A percentile compares a stretch with the other conserved stretches of the same genome.
phyloP scores from a whole-genome alignment of 805 yeast species.

The Millerozyma acaciae region DNA sequence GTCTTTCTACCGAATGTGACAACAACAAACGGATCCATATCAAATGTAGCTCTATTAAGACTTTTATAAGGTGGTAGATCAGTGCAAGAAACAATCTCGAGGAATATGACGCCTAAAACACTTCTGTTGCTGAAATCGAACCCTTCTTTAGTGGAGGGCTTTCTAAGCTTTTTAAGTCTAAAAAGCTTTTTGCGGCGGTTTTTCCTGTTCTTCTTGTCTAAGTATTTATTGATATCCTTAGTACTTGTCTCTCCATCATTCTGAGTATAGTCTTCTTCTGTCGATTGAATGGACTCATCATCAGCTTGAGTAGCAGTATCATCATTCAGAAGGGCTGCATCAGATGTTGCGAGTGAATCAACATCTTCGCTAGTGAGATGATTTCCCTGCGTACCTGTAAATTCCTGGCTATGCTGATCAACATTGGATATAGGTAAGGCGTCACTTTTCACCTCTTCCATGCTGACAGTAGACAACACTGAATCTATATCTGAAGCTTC shows the following conservation, averaged over 20 bases:
- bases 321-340: constrained; percentile 5
- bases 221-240: too few species aligned
- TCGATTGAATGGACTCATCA: not conserved
- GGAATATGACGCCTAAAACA: constrained; percentile 65
- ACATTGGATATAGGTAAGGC: too few species aligned
- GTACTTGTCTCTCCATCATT: constrained; percentile 13
- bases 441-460: too few species aligned
- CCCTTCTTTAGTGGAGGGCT: constrained; percentile 8
- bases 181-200: too few species aligned
- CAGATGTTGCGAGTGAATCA: constrained; percentile 19
- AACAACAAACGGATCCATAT: constrained; percentile 96
- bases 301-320: constrained; percentile 1
- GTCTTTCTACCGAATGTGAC: constrained; percentile 86
- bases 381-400: not conserved
- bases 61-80: constrained; percentile 77
- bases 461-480: not conserved
- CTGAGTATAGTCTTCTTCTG: constrained; percentile 2
- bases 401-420: not conserved
- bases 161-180: constrained; percentile 1
- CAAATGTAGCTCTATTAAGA: constrained; percentile 72
- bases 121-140: constrained; percentile 38
- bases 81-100: constrained; percentile 70
- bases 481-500: constrained; percentile 34
- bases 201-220: too few species aligned
- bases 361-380: constrained; percentile 6